Evolutionary conservation across 352 stramenopile species (phyloP).

Genomic region (Globisporangium emineosum): DNA sequence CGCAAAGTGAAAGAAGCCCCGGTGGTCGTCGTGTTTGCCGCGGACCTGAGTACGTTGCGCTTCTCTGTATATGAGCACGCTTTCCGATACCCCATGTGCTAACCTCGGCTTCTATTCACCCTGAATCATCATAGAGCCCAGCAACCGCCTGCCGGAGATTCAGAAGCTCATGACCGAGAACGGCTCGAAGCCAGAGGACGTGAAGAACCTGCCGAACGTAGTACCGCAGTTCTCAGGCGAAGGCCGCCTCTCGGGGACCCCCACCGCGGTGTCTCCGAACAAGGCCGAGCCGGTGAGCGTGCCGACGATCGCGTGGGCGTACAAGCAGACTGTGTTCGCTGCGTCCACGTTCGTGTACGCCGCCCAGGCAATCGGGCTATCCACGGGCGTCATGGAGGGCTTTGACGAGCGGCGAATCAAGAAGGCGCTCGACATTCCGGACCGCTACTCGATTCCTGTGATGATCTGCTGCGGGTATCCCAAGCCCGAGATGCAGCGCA

Average conservation of each 20-base stretch:
- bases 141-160: conserved; percentile 59
- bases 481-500: conserved; percentile 18
- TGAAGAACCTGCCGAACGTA: conserved; percentile 59
- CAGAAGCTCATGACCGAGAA: conserved; percentile 66
- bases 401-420: conserved; percentile 73
- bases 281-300: conserved; percentile 54
- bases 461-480: conserved; percentile 70
- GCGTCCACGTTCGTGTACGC: conserved; percentile 70
- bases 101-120: background rate
- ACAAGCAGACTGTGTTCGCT: conserved; percentile 79
- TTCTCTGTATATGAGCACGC: too few species aligned
- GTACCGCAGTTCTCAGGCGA: conserved; percentile 71
- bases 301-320: conserved; percentile 70
- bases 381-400: conserved; percentile 78
- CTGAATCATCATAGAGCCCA: conserved; percentile 45
- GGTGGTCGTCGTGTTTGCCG: conserved; percentile 75
- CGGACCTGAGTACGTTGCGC: conserved; percentile 48
- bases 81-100: background rate
- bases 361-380: conserved; percentile 59
- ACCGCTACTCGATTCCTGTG: conserved; percentile 76
- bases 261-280: conserved; percentile 60
- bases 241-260: conserved; percentile 53
- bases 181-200: conserved; percentile 34
- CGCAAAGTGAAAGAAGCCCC: conserved; percentile 75
- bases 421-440: conserved; percentile 65